phyloP scores from a whole-genome alignment of 2,329 filamentous ascomycete species.

The Paecilomyces dactylethromorphus region DNA sequence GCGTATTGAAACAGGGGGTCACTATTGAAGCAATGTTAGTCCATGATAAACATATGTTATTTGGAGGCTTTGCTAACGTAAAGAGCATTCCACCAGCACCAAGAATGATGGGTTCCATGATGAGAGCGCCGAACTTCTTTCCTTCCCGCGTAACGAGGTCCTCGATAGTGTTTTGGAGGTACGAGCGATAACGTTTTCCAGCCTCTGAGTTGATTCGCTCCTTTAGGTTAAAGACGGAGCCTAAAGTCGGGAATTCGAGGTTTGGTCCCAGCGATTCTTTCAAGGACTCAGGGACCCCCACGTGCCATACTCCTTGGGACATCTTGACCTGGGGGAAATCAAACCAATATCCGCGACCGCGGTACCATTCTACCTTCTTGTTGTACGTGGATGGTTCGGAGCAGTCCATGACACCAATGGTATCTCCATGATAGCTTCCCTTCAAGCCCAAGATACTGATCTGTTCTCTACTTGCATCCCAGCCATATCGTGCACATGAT shows the following conservation, averaged over 20 bases:
- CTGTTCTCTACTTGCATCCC: conserved; percentile 50
- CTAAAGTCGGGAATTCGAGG: conserved; percentile 43
- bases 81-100: conserved; percentile 81
- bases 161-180: conserved; percentile 52
- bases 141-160: conserved; percentile 49
- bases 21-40: conserved; percentile 31
- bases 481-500: conserved; percentile 59
- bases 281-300: conserved; percentile 51
- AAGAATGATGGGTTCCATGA: conserved; percentile 74
- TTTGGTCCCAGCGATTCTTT: conserved; percentile 40
- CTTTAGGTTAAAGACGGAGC: conserved; percentile 55
- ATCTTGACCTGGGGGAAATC: conserved; percentile 69
- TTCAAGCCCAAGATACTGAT: conserved; percentile 68
- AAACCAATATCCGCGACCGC: conserved; percentile 72
- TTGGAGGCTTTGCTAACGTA: conserved; percentile 46
- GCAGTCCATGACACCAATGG: conserved; percentile 81
- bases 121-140: conserved; percentile 65
- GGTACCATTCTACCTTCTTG: conserved; percentile 80
- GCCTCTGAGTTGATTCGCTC: conserved; percentile 40
- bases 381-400: conserved; percentile 73
- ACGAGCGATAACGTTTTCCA: conserved; percentile 50
- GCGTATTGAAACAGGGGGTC: conserved; percentile 75
- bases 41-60: neutral
- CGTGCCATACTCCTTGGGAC: conserved; percentile 58
- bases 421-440: conserved; percentile 81